A percentile compares a stretch with the other conserved stretches of the same genome.
Conservation (phyloP, 192 early-diverging fungal species). For the Phlyctochytrium bullatum region DNA sequence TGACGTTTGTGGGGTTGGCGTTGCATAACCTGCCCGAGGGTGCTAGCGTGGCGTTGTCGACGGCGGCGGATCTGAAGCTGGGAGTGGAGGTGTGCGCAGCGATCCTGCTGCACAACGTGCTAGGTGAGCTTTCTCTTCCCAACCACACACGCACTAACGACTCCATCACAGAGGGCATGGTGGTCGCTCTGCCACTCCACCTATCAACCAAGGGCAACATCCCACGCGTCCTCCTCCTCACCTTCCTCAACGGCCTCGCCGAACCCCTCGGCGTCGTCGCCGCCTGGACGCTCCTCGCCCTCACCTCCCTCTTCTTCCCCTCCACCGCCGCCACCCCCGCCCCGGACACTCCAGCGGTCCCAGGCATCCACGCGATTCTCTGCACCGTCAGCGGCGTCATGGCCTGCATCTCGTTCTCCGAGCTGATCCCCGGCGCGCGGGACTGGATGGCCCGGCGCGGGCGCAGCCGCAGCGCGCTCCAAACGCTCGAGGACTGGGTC, state of each 20-base stretch:
- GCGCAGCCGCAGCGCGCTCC: too few relatives aligned
- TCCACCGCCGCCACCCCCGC: background rate
- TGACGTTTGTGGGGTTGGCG: constrained; percentile 27
- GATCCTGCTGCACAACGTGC: constrained; percentile 32
- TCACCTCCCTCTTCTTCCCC: constrained; percentile 1
- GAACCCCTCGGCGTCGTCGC: constrained; percentile 30
- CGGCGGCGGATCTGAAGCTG: constrained; percentile 16
- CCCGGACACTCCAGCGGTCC: background rate
- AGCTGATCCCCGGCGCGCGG: constrained; percentile 26
- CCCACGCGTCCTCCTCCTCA: constrained; percentile 17
- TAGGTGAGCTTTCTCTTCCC: constrained; percentile 12
- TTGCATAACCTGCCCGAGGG: constrained; percentile 24
- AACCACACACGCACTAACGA: background rate
- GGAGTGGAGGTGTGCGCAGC: constrained; percentile 20
- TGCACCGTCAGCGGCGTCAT: constrained; percentile 27
- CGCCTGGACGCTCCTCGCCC: constrained; percentile 18
- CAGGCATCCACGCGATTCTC: constrained; percentile 8
- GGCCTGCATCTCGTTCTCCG: constrained; percentile 23
- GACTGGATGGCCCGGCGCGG: constrained; percentile 30
- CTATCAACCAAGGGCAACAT: constrained; percentile 7
- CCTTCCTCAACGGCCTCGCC: constrained; percentile 26
- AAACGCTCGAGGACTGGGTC: constrained; percentile 16
- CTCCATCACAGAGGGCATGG: constrained; percentile 20
- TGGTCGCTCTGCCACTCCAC: constrained; percentile 31
- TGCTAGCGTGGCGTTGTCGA: constrained; percentile 20